phyloP scores from a whole-genome alignment of 75 land plant species.

The Azolla pinnata region DNA sequence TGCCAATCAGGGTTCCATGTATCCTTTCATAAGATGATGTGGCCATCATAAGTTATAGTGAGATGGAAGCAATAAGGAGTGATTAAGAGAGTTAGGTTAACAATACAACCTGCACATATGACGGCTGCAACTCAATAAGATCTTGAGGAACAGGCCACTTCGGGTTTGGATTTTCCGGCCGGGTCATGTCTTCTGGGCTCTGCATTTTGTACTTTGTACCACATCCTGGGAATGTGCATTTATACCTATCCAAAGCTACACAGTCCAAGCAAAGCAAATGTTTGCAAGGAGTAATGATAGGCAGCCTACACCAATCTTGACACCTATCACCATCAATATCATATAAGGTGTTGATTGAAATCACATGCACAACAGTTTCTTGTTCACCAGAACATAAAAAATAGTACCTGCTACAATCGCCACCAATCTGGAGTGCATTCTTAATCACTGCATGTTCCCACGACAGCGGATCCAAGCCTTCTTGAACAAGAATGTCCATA shows the following conservation, averaged over 20 bases:
- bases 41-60: neutral
- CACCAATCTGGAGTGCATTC: conserved; percentile 55
- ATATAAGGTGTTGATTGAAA: neutral
- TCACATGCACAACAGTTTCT: neutral
- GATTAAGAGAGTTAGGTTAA: no score
- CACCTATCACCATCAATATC: conserved; percentile 41
- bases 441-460: conserved; percentile 51
- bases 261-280: conserved; percentile 89
- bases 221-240: conserved; percentile 74
- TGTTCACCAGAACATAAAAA: neutral
- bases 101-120: conserved; percentile 92
- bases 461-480: conserved; percentile 68
- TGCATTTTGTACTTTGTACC: conserved; percentile 81
- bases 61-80: neutral
- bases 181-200: conserved; percentile 68
- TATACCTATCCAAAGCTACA: conserved; percentile 83
- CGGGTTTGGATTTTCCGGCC: conserved; percentile 95
- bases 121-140: conserved; percentile 93
- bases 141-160: conserved; percentile 98
- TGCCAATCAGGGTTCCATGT: conserved; percentile 98
- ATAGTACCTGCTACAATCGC: conserved; percentile 57
- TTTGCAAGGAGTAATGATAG: conserved; percentile 84
- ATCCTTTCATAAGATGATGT: conserved; percentile 39
- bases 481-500: conserved; percentile 66
- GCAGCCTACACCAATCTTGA: conserved; percentile 87